Percentiles rank a stretch among this genome's conserved stretches.
phyloP scores from a whole-genome alignment of 129 eudicot genomes.

The Chrysanthemum lavandulifolium region DNA sequence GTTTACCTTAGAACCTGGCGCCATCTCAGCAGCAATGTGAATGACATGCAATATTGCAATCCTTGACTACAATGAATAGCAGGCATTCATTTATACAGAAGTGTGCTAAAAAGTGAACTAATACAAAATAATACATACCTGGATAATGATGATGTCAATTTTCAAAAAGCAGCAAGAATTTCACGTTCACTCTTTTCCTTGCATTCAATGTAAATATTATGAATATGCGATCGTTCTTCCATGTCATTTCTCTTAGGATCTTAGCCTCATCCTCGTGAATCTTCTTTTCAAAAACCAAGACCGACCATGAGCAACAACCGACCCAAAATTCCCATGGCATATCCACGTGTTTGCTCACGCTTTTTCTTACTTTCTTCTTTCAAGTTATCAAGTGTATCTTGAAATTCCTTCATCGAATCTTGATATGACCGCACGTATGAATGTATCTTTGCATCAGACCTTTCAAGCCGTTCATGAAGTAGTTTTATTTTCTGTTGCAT shows the following conservation, averaged over 20 bases:
- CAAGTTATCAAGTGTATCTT: constrained; percentile 68
- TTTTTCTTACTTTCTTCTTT: constrained; percentile 73
- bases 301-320: constrained; percentile 75
- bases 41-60: constrained; percentile 52
- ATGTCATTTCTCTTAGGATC: constrained; percentile 69
- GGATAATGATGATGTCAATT: constrained; percentile 51
- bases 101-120: constrained; percentile 9
- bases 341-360: constrained; percentile 59
- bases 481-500: constrained; percentile 90
- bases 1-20: constrained; percentile 95
- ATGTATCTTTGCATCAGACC: constrained; percentile 81
- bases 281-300: constrained; percentile 93
- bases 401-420: constrained; percentile 84
- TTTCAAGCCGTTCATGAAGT: constrained; percentile 78
- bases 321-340: constrained; percentile 93
- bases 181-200: constrained; percentile 71
- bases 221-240: constrained; percentile 75
- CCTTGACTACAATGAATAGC: constrained; percentile 58
- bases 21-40: constrained; percentile 99
- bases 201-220: constrained; percentile 68
- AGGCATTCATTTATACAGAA: constrained; percentile 22
- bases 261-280: constrained; percentile 61
- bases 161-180: constrained; percentile 55
- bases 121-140: constrained; percentile 40
- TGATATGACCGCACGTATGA: constrained; percentile 79